Evolutionary conservation across 2,329 filamentous ascomycete genomes (phyloP).

Genomic region (Epicoccum nigrum): DNA sequence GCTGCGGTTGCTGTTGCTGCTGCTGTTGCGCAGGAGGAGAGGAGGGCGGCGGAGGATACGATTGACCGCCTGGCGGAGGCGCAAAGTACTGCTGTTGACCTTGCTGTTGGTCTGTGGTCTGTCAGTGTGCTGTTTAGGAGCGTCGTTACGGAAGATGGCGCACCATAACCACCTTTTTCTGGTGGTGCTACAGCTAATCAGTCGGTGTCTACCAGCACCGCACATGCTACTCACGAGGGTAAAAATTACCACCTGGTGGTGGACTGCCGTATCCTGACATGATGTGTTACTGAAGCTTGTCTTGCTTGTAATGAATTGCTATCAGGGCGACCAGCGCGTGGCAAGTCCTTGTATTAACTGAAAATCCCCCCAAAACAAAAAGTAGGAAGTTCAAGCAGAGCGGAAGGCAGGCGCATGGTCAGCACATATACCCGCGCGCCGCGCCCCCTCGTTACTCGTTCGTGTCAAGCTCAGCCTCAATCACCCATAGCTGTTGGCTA

Average conservation of each 20-base stretch:
- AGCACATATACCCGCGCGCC: slow-evolving; percentile 36
- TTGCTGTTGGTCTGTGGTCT: slow-evolving; percentile 31
- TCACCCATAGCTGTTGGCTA: slow-evolving; percentile 35
- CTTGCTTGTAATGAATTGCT: not conserved
- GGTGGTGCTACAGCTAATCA: slow-evolving; percentile 40
- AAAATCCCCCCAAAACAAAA: not conserved
- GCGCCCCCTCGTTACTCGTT: slow-evolving; percentile 17
- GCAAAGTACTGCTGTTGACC: slow-evolving; percentile 48
- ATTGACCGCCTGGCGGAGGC: slow-evolving; percentile 43
- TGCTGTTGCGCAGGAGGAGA: slow-evolving; percentile 39
- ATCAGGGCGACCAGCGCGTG: slow-evolving; percentile 11
- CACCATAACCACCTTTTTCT: slow-evolving; percentile 39
- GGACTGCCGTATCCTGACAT: slow-evolving; percentile 42
- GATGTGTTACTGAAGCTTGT: not conserved
- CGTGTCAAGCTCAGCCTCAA: slow-evolving; percentile 43
- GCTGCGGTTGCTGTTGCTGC: slow-evolving; percentile 22
- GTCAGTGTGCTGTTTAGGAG: slow-evolving; percentile 11
- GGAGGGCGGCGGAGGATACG: slow-evolving; percentile 46
- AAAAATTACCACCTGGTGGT: slow-evolving; percentile 46
- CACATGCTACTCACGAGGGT: slow-evolving; percentile 36
- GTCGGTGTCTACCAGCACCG: not conserved
- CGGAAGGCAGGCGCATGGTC: slow-evolving; percentile 16
- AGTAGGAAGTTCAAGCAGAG: not conserved
- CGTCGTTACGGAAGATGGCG: not conserved
- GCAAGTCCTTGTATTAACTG: not conserved